Percentiles rank a stretch among this genome's conserved stretches.
Conservation (phyloP, 306 rosid species). For the Cucurbita moschata region DNA sequence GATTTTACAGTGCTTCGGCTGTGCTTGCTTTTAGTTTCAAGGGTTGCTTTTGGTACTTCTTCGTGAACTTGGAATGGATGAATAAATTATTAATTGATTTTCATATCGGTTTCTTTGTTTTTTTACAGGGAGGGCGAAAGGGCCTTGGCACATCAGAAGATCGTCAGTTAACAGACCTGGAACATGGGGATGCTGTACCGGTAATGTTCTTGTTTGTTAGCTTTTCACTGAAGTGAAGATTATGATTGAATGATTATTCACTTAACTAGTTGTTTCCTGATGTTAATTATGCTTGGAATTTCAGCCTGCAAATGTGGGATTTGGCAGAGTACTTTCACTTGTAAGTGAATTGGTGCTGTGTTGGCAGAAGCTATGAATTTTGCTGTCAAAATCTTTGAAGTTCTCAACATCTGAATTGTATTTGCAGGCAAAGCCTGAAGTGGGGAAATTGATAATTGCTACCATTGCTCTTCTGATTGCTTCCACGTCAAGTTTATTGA, state of each 20-base stretch:
- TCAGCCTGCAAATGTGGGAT: constrained; percentile 40
- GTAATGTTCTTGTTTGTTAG: constrained; percentile 14
- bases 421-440: constrained; percentile 56
- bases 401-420: not conserved
- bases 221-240: not conserved
- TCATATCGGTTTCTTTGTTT: not conserved
- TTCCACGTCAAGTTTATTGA: constrained; percentile 52
- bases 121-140: constrained; percentile 27
- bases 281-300: constrained; percentile 7
- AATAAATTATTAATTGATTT: not conserved
- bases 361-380: constrained; percentile 4
- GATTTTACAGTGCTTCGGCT: not conserved
- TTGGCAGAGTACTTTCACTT: constrained; percentile 29
- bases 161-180: constrained; percentile 35
- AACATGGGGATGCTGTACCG: constrained; percentile 50
- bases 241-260: not conserved
- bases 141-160: constrained; percentile 18
- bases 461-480: constrained; percentile 55
- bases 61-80: not conserved
- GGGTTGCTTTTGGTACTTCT: not conserved
- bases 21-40: not conserved
- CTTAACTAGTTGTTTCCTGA: not conserved
- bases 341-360: constrained; percentile 28
- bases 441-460: constrained; percentile 38
- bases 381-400: not conserved